These are phyloP conservation scores for Cryptococcus neoformans DNA, from an alignment of 1,284 basidiomycete genomes.

Conservation along the genomic window DNA sequence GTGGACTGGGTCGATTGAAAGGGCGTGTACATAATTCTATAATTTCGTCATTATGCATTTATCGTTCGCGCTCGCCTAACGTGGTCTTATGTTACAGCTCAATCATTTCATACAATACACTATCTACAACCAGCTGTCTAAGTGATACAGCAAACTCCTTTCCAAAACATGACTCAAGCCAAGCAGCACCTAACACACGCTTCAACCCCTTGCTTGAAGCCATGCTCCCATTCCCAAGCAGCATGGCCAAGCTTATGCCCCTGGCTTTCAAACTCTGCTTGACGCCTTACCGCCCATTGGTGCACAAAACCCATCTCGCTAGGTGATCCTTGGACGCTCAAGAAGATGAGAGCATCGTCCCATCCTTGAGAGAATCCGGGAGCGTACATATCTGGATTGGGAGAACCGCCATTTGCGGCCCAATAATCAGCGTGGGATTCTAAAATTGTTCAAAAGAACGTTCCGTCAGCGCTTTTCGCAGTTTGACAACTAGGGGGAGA, in stretches of 20 bases:
- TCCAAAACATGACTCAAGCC: background rate
- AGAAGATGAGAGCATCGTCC: conserved; percentile 64
- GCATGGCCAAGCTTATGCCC: conserved; percentile 50
- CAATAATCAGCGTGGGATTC: conserved; percentile 61
- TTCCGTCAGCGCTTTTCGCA: background rate
- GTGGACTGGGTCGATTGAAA: conserved; percentile 38
- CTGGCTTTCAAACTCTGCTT: conserved; percentile 51
- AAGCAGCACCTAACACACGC: conserved; percentile 16
- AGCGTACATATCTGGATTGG: conserved; percentile 65
- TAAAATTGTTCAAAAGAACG: conserved; percentile 21
- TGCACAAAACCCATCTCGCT: conserved; percentile 62
- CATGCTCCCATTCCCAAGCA: conserved; percentile 58
- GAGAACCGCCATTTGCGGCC: conserved; percentile 52
- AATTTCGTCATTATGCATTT: background rate
- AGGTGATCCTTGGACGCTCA: conserved; percentile 40
- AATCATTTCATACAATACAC: no score
- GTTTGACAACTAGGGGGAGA: background rate
- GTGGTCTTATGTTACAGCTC: background rate
- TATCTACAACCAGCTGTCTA: no score
- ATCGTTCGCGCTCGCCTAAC: background rate
- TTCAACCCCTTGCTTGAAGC: conserved; percentile 52
- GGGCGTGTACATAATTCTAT: conserved; percentile 23
- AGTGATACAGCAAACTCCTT: no score
- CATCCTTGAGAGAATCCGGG: conserved; percentile 67
- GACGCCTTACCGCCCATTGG: conserved; percentile 58